Evolutionary conservation across 768 basidiomycete species (phyloP), one percentile per base, ranked within the genome.

Genomic region (Collybiopsis luxurians): DNA sequence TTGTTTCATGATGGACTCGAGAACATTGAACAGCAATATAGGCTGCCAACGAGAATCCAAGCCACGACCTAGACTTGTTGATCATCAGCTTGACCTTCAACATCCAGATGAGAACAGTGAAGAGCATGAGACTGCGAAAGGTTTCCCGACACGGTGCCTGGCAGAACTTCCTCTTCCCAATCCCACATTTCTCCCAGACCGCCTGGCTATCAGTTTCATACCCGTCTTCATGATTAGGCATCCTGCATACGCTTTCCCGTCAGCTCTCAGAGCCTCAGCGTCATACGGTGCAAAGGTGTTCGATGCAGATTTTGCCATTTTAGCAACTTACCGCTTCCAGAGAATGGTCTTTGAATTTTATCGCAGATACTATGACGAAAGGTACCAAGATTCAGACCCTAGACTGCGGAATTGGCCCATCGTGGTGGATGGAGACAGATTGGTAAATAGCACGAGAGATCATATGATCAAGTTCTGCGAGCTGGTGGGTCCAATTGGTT

Each of bases 361-460:
- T 44, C 53, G 42, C 10, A 15, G 27, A 11, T 43, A 28, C n/a
- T 45, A 19, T 26, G 53, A 43, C 40, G 53, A 43, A 19, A 54
- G 51, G 19, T 28, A 26, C n/a, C 24, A 19, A 19, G 27, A 43
- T 11, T 10, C n/a, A 13, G 27, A n/a, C 11, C 30, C 11, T 24
- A 24, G 38, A n/a, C 24, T 23, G 28, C 17, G 24, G 23, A 12
- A 26, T 27, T 55, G 53, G 53, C 53, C 53, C 30, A 45, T 55
- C 43, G 53, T 55, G 23, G 15, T 55, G n/a, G 45, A 55, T 23
- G 54, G 54, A 34, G 54, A 55, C 45, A 47, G 26, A 23, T 27
- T 55, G 27, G 34, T 55, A 1, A 19, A n/a, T 5, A 23, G 47
- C 36, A 47, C 45, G 24, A 44, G 34, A 27, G 34, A 13, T 17